Evolutionary conservation across 768 basidiomycete genomes (phyloP).

Genomic region (Lyophyllum shimeji): DNA sequence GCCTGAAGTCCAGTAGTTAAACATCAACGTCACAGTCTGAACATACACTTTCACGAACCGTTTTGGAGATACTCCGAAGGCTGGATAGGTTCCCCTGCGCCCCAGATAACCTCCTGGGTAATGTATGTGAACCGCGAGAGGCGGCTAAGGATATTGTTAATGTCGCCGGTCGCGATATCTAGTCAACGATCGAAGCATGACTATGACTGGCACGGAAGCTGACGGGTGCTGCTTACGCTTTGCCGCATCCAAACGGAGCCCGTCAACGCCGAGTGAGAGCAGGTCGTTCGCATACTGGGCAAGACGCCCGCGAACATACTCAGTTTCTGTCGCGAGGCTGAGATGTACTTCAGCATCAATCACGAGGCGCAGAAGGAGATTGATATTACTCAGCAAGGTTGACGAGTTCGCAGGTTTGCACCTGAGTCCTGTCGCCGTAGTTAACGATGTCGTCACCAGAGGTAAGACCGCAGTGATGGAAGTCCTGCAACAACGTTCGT

Average conservation of each 20-base stretch:
- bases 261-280: slow-evolving; percentile 60
- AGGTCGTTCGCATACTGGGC: slow-evolving; percentile 62
- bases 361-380: not conserved
- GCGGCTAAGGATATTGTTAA: slow-evolving; percentile 50
- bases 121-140: slow-evolving; percentile 52
- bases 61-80: slow-evolving; percentile 57
- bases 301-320: slow-evolving; percentile 54
- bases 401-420: slow-evolving; percentile 55
- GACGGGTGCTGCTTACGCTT: slow-evolving; percentile 45
- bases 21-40: too few relatives aligned
- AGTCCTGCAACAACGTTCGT: slow-evolving; percentile 35
- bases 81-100: slow-evolving; percentile 48
- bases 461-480: slow-evolving; percentile 64
- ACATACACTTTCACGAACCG: slow-evolving; percentile 30
- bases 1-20: too few relatives aligned
- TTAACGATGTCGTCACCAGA: slow-evolving; percentile 53
- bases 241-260: slow-evolving; percentile 61
- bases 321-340: slow-evolving; percentile 63
- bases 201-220: not conserved
- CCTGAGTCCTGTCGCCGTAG: slow-evolving; percentile 51
- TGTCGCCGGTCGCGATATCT: slow-evolving; percentile 57
- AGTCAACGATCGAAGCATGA: not conserved
- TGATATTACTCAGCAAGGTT: slow-evolving; percentile 48
- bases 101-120: slow-evolving; percentile 63
- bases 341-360: not conserved